A percentile compares a stretch with the other conserved stretches of the same genome.
These are phyloP conservation scores for Lactarius deliciosus DNA, from an alignment of 768 basidiomycete species.

Conservation along the genomic window DNA sequence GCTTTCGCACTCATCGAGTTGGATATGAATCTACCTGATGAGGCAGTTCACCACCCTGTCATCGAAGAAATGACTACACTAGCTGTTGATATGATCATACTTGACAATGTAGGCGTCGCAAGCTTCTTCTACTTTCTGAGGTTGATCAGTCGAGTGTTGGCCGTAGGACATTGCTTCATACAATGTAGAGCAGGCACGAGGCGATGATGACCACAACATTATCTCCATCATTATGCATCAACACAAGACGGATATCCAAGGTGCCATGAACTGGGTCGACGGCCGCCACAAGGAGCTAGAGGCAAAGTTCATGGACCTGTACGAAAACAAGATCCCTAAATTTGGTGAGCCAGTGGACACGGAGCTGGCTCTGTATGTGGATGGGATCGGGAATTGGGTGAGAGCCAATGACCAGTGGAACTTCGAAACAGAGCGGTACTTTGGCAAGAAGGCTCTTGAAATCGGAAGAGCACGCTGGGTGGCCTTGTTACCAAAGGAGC, in stretches of 20 bases:
- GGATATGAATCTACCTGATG: neutral
- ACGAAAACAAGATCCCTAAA: conserved; percentile 35
- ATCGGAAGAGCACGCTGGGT: neutral
- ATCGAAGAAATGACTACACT: neutral
- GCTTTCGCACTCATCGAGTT: neutral
- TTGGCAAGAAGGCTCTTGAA: neutral
- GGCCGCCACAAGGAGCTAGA: conserved; percentile 33
- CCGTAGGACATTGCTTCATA: conserved; percentile 35
- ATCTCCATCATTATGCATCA: conserved; percentile 45
- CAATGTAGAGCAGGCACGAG: conserved; percentile 36
- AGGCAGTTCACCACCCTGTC: conserved; percentile 1
- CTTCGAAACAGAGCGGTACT: conserved; percentile 36
- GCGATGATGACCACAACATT: conserved; percentile 41
- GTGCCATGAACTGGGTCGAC: conserved; percentile 37
- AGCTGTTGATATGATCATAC: neutral
- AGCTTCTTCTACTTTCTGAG: neutral
- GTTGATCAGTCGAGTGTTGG: neutral
- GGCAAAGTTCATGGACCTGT: conserved; percentile 34
- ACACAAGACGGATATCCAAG: conserved; percentile 34
- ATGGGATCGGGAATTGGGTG: conserved; percentile 45
- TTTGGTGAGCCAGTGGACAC: conserved; percentile 39
- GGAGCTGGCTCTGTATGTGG: conserved; percentile 38
- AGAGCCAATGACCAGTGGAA: conserved; percentile 42
- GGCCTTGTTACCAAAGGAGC: neutral
- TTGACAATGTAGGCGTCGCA: neutral